These are phyloP conservation scores for Chrysanthemum seticuspe DNA, from an alignment of 129 eudicot genomes.

Conservation along the genomic window DNA sequence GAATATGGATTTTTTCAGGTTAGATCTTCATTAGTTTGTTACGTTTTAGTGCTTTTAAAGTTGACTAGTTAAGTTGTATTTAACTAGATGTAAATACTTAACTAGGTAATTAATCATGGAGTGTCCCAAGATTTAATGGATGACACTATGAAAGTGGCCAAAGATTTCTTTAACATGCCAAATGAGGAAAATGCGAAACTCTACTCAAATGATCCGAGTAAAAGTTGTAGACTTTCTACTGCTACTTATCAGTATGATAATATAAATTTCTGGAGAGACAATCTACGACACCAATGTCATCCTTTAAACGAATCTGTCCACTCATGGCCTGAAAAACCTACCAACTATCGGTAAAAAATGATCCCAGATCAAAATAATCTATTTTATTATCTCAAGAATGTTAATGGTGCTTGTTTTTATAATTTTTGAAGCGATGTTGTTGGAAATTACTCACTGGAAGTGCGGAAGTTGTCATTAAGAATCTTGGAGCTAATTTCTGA, in stretches of 20 bases:
- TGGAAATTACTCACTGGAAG: slow-evolving; percentile 43
- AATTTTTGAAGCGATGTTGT: slow-evolving; percentile 28
- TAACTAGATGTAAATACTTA: not conserved
- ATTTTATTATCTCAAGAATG: not conserved
- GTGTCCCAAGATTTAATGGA: slow-evolving; percentile 30
- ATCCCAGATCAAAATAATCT: not conserved
- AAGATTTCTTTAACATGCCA: slow-evolving; percentile 34
- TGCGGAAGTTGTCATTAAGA: slow-evolving; percentile 41
- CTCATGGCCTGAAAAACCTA: slow-evolving; percentile 40
- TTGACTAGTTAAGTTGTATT: not conserved
- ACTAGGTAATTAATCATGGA: slow-evolving; percentile 40
- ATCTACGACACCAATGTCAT: slow-evolving; percentile 41
- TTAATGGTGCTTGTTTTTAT: slow-evolving; percentile 17
- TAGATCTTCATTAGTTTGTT: not conserved
- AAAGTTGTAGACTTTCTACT: slow-evolving; percentile 43
- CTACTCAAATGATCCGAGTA: slow-evolving; percentile 37
- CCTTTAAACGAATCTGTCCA: slow-evolving; percentile 34
- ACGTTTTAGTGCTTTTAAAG: not conserved
- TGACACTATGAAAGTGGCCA: slow-evolving; percentile 29
- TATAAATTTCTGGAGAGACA: slow-evolving; percentile 45
- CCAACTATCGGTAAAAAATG: slow-evolving; percentile 29
- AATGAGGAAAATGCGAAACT: slow-evolving; percentile 36
- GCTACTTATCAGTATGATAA: slow-evolving; percentile 24
- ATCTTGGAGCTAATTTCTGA: slow-evolving; percentile 54
- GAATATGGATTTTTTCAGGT: slow-evolving; percentile 58